A percentile compares a stretch with the other conserved stretches of the same genome.
Conservation (phyloP, 306 rosid genomes). For the Citrullus colocynthis region DNA sequence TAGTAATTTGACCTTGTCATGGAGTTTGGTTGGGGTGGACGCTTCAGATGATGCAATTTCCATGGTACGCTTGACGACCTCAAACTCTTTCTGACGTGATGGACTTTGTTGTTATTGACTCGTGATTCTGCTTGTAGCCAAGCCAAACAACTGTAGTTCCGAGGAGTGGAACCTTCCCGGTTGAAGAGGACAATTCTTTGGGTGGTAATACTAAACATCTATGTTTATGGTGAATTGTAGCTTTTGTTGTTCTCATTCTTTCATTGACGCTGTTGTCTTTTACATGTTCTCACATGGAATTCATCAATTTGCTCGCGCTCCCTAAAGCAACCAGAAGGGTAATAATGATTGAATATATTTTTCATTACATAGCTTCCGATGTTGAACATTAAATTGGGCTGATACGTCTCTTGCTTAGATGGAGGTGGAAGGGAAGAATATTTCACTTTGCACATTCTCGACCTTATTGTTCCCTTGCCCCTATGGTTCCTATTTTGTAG, state of each 20-base stretch:
- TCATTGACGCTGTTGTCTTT: slow-evolving; percentile 7
- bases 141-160: slow-evolving; percentile 30
- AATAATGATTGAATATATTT: slow-evolving; percentile 25
- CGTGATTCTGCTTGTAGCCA: slow-evolving; percentile 15
- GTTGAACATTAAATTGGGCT: neutral
- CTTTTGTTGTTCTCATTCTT: slow-evolving; percentile 3
- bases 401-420: neutral
- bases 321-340: slow-evolving; percentile 54
- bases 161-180: slow-evolving; percentile 27
- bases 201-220: slow-evolving; percentile 19
- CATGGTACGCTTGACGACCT: neutral
- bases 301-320: slow-evolving; percentile 25
- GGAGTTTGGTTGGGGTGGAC: neutral
- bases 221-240: slow-evolving; percentile 8
- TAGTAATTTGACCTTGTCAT: neutral
- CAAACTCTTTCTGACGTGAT: neutral
- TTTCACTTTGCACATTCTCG: neutral
- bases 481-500: slow-evolving; percentile 30
- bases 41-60: neutral
- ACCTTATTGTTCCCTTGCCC: slow-evolving; percentile 5
- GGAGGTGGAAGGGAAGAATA: neutral
- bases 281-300: slow-evolving; percentile 30
- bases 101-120: neutral
- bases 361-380: neutral
- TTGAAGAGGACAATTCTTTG: slow-evolving; percentile 27